phyloP scores from a whole-genome alignment of 257 asterid genomes.

The Salvia miltiorrhiza region DNA sequence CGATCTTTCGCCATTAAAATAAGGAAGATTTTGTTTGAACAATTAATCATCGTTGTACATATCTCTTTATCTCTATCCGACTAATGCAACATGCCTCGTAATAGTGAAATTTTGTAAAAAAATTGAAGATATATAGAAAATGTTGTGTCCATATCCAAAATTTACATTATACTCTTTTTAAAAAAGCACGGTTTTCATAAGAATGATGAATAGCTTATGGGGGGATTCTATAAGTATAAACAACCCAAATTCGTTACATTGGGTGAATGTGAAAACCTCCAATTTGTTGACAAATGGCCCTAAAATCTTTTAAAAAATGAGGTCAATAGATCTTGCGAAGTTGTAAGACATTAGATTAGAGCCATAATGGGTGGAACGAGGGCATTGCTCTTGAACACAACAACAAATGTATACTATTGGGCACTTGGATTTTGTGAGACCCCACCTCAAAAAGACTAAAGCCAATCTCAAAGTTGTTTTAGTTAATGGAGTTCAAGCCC shows the following conservation, averaged over 20 bases:
- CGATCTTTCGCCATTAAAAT: too few species aligned
- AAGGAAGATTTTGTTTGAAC: too few species aligned
- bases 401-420: slow-evolving; percentile 48
- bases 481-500: slow-evolving; percentile 28
- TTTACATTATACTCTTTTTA: neutral
- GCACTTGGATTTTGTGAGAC: slow-evolving; percentile 66
- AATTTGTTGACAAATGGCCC: slow-evolving; percentile 26
- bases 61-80: neutral
- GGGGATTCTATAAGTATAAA: too few species aligned
- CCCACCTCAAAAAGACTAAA: slow-evolving; percentile 58
- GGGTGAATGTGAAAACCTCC: neutral
- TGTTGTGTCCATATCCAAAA: too few species aligned
- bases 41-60: neutral
- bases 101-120: neutral
- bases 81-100: neutral
- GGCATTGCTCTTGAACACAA: slow-evolving; percentile 42
- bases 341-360: slow-evolving; percentile 17
- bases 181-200: neutral
- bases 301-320: slow-evolving; percentile 20
- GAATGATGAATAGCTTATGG: neutral
- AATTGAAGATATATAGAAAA: too few species aligned
- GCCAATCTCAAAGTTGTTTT: slow-evolving; percentile 41
- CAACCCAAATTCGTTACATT: neutral
- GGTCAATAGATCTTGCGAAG: slow-evolving; percentile 25
- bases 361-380: slow-evolving; percentile 56